phyloP scores from a whole-genome alignment of 2,329 filamentous ascomycete species.

The Cladophialophora chaetospira region DNA sequence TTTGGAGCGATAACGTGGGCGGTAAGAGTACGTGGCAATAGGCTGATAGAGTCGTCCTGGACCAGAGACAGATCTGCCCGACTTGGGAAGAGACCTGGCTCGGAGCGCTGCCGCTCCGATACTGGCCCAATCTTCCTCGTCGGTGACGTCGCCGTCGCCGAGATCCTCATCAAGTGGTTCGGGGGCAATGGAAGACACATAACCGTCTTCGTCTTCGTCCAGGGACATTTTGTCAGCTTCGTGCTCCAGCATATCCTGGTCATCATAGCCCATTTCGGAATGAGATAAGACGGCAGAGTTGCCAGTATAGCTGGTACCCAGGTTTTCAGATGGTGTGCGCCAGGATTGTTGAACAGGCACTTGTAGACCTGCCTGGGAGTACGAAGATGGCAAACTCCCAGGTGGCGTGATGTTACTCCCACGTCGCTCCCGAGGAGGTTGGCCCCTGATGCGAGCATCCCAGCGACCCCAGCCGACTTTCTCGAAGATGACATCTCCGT shows the following conservation, averaged over 20 bases:
- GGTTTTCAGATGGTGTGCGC: slow-evolving; percentile 35
- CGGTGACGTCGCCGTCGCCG: slow-evolving; percentile 83
- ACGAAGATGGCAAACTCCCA: slow-evolving; percentile 50
- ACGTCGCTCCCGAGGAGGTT: slow-evolving; percentile 46
- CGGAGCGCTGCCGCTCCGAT: slow-evolving; percentile 85
- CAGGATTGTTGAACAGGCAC: slow-evolving; percentile 46
- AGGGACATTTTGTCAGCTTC: slow-evolving; percentile 96
- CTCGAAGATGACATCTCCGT: slow-evolving; percentile 69
- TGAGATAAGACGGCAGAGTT: slow-evolving; percentile 77
- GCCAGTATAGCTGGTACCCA: slow-evolving; percentile 64
- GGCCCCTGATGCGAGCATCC: slow-evolving; percentile 77
- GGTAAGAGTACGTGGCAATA: slow-evolving; percentile 42
- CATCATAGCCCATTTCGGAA: slow-evolving; percentile 62
- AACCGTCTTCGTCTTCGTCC: slow-evolving; percentile 66
- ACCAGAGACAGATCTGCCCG: slow-evolving; percentile 39
- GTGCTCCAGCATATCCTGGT: slow-evolving; percentile 72
- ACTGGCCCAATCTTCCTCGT: slow-evolving; percentile 93
- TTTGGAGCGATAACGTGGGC: slow-evolving; percentile 28
- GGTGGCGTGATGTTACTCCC: slow-evolving; percentile 32
- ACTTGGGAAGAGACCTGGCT: slow-evolving; percentile 57
- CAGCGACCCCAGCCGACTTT: slow-evolving; percentile 98
- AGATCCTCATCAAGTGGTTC: slow-evolving; percentile 68
- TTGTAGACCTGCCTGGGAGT: slow-evolving; percentile 49
- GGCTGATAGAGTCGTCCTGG: slow-evolving; percentile 44
- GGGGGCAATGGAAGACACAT: slow-evolving; percentile 71